Conservation (phyloP, 257 asterid species). For the Gentiana dahurica region DNA sequence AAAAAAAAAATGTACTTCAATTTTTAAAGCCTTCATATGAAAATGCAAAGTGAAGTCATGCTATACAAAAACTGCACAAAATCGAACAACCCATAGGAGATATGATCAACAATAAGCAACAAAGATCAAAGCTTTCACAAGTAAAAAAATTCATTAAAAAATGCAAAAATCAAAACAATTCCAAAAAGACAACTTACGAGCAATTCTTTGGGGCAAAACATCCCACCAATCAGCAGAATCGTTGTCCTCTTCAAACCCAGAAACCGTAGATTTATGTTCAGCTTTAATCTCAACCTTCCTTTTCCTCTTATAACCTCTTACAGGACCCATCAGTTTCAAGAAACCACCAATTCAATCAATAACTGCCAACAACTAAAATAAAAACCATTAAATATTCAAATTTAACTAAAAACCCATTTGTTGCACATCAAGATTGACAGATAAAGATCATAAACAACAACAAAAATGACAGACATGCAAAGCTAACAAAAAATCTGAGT, state of each 20-base stretch:
- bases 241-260: constrained; percentile 47
- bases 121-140: background rate
- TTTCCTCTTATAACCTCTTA: constrained; percentile 56
- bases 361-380: background rate
- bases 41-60: background rate
- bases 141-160: constrained; percentile 3
- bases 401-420: constrained; percentile 9
- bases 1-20: background rate
- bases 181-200: constrained; percentile 25
- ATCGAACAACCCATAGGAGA: constrained; percentile 2
- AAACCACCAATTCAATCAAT: constrained; percentile 17
- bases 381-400: constrained; percentile 5
- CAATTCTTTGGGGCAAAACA: constrained; percentile 38
- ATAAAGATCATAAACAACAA: constrained; percentile 9
- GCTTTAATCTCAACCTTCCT: constrained; percentile 48
- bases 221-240: constrained; percentile 65
- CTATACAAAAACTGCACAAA: background rate
- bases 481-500: background rate
- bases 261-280: constrained; percentile 35
- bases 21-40: no score
- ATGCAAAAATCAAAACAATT: constrained; percentile 11
- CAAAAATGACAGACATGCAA: constrained; percentile 7
- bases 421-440: constrained; percentile 5
- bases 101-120: constrained; percentile 9
- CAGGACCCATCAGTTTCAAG: constrained; percentile 43